Evolutionary conservation across 352 stramenopile species (phyloP).

Genomic region (Globisporangium recalcitrans): DNA sequence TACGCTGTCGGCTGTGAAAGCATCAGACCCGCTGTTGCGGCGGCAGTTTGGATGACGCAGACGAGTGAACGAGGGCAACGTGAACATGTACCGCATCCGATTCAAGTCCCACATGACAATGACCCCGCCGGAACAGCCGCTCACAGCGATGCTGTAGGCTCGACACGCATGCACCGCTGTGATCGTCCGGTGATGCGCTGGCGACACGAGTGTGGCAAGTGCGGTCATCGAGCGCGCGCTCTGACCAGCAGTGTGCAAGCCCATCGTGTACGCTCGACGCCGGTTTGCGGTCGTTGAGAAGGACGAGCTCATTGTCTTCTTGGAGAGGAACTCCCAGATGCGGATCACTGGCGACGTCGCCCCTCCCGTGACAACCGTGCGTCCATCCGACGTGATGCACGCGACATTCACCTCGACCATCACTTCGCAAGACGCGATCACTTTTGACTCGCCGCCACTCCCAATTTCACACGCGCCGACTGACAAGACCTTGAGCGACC

Average conservation of each 20-base stretch:
- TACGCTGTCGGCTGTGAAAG: too few relatives aligned
- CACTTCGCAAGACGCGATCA: constrained; percentile 55
- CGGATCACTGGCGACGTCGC: constrained; percentile 39
- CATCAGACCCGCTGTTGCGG: too few relatives aligned
- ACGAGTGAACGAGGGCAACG: constrained; percentile 25
- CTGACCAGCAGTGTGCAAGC: constrained; percentile 20
- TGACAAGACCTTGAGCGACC: constrained; percentile 54
- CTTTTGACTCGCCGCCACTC: constrained; percentile 47
- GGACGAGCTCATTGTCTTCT: constrained; percentile 13
- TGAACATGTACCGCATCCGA: constrained; percentile 45
- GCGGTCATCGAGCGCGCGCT: constrained; percentile 38
- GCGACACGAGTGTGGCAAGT: constrained; percentile 38
- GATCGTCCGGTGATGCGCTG: constrained; percentile 33
- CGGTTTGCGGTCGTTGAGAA: constrained; percentile 5
- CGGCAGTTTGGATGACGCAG: too few relatives aligned
- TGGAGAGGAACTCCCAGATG: constrained; percentile 43
- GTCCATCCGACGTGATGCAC: constrained; percentile 56
- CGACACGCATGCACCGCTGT: constrained; percentile 53
- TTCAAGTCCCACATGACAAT: constrained; percentile 74
- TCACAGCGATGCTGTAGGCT: constrained; percentile 60
- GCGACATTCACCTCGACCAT: constrained; percentile 47
- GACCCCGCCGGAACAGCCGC: constrained; percentile 45
- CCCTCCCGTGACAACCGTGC: constrained; percentile 51
- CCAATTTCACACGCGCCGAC: constrained; percentile 35
- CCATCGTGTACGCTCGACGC: constrained; percentile 27